Percentiles rank a stretch among this genome's conserved stretches.
These are phyloP conservation scores for Leccinum subgranulosum DNA, from an alignment of 768 basidiomycete genomes.

Conservation along the genomic window DNA sequence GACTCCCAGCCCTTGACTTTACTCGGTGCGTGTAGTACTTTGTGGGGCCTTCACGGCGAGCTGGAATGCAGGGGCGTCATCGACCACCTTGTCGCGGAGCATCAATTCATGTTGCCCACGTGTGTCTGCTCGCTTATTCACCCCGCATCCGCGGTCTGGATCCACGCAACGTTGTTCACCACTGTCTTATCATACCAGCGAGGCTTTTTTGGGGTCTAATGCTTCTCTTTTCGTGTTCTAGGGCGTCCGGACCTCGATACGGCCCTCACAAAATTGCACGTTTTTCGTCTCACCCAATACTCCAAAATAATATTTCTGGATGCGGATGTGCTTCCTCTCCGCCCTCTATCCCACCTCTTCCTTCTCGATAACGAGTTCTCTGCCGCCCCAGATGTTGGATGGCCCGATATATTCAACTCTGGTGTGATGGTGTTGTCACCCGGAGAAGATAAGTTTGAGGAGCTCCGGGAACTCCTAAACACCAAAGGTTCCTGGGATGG, in stretches of 20 bases:
- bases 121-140: constrained; percentile 2
- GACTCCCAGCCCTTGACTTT: constrained; percentile 66
- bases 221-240: constrained; percentile 32
- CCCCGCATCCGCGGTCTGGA: constrained; percentile 5
- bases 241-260: constrained; percentile 92
- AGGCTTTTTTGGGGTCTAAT: constrained; percentile 8
- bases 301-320: constrained; percentile 87
- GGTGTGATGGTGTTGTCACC: constrained; percentile 89
- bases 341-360: constrained; percentile 93
- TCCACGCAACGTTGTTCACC: constrained; percentile 19
- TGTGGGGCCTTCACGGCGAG: not conserved
- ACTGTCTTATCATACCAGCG: constrained; percentile 9
- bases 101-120: constrained; percentile 10
- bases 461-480: constrained; percentile 67
- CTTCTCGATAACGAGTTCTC: constrained; percentile 77
- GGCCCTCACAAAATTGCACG: constrained; percentile 94
- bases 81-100: constrained; percentile 3
- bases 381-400: constrained; percentile 95
- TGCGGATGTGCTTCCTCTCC: constrained; percentile 85
- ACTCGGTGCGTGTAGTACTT: constrained; percentile 58
- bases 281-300: constrained; percentile 88
- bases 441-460: constrained; percentile 76
- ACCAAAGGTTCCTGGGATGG: constrained; percentile 92
- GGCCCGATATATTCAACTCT: constrained; percentile 99
- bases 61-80: not conserved